Evolutionary conservation across 2,329 filamentous ascomycete genomes (phyloP).

Genomic region (Rhynchosporium agropyri): DNA sequence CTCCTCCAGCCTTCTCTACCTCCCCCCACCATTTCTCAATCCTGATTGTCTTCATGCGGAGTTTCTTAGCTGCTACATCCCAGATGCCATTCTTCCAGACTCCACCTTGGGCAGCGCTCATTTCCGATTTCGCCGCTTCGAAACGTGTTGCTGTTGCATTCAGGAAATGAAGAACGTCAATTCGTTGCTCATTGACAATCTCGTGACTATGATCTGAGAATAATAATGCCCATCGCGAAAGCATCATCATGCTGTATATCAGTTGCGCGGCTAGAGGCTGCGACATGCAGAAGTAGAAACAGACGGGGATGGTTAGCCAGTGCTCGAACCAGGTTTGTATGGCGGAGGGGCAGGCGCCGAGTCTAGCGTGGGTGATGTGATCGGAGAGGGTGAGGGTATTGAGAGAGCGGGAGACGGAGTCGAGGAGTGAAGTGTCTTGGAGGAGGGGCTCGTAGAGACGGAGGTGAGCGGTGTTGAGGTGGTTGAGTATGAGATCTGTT

Average conservation of each 20-base stretch:
- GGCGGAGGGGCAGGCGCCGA: constrained; percentile 53
- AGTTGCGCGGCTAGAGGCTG: constrained; percentile 51
- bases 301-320: constrained; percentile 50
- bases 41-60: constrained; percentile 51
- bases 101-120: constrained; percentile 40
- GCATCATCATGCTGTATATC: constrained; percentile 54
- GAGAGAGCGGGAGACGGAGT: constrained; percentile 42
- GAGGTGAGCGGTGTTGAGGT: constrained; percentile 47
- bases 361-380: constrained; percentile 27
- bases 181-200: neutral
- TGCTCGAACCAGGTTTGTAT: constrained; percentile 53
- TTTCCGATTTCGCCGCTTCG: constrained; percentile 47
- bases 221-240: constrained; percentile 50
- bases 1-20: neutral
- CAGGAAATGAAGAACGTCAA: neutral
- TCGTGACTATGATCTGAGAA: neutral
- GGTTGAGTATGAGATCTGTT: constrained; percentile 46
- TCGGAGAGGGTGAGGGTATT: neutral
- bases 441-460: constrained; percentile 53
- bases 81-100: constrained; percentile 50
- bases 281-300: constrained; percentile 50
- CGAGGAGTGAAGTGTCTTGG: constrained; percentile 47
- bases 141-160: constrained; percentile 48
- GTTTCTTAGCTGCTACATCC: constrained; percentile 52
- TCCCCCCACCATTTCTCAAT: constrained; percentile 43